These are phyloP conservation scores for Xerocomus brunneocitrinus DNA, from an alignment of 768 basidiomycete species.

Conservation along the genomic window DNA sequence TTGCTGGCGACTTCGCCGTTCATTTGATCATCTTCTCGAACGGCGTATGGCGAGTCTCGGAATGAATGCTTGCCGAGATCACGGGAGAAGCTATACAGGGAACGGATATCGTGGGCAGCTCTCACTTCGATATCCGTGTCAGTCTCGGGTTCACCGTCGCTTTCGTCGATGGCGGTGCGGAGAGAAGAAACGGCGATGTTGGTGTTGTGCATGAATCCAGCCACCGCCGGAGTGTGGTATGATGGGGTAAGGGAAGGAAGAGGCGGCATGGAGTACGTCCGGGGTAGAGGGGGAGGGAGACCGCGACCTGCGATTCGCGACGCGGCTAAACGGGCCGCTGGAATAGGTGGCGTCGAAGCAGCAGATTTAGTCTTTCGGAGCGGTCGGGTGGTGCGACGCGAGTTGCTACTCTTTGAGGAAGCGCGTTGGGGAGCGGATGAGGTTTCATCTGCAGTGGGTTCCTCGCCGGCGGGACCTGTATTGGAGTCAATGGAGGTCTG, in stretches of 20 bases:
- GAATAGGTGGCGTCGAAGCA: slow-evolving; percentile 33
- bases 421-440: slow-evolving; percentile 23
- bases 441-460: slow-evolving; percentile 15
- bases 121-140: slow-evolving; percentile 30
- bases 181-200: slow-evolving; percentile 35
- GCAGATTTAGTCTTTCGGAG: slow-evolving; percentile 34
- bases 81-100: slow-evolving; percentile 32
- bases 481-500: slow-evolving; percentile 31
- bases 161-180: slow-evolving; percentile 33
- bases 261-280: slow-evolving; percentile 32
- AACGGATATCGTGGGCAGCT: slow-evolving; percentile 25
- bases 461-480: slow-evolving; percentile 24
- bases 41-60: slow-evolving; percentile 22
- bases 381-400: slow-evolving; percentile 29
- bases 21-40: slow-evolving; percentile 21
- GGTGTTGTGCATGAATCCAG: slow-evolving; percentile 33
- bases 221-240: slow-evolving; percentile 23
- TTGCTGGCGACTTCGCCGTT: slow-evolving; percentile 21
- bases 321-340: slow-evolving; percentile 31
- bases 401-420: slow-evolving; percentile 17
- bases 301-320: slow-evolving; percentile 29
- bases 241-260: slow-evolving; percentile 26
- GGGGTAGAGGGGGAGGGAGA: slow-evolving; percentile 29
- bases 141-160: slow-evolving; percentile 31
- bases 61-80: slow-evolving; percentile 26